Evolutionary conservation across 495 filamentous ascomycete species (phyloP), one percentile per base, ranked within the genome.

Genomic region (Lasiosphaeriaceae sp.): DNA sequence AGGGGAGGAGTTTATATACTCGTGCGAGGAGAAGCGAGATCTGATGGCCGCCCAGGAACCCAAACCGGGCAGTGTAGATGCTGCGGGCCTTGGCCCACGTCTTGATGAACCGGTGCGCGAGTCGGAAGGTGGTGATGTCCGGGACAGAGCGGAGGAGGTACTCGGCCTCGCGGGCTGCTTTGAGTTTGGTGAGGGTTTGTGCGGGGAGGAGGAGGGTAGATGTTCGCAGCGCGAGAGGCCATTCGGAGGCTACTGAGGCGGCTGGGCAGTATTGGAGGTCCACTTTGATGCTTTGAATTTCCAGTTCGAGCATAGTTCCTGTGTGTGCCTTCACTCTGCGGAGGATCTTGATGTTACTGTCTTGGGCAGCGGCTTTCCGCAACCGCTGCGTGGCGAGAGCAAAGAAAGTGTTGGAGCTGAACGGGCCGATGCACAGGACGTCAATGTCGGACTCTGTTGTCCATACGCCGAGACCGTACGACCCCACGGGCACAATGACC

Each of bases 181-280:
- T 86, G 3, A 87, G 67, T 43, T 79, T 79, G 56, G 69, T 66
- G 23, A 85, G 67, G 0, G 80, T 74, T 20, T 70, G 67, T 2
- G 75, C 63, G 1, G 81, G 62, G 5, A 86, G 63, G 0, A 76
- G 74, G 51, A 81, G 74, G 9, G 65, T 65, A 2, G 72, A 44
- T 0, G 66, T 20, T 2, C 50, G 63, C 16, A 77, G 60, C 7
- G 66, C 65, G 8, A 66, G 46, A 8, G 75, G 75, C 67, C 67
- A 79, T 23, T 63, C 70, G 48, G 78, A 66, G 6, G 78, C 71
- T 12, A 84, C 55, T 39, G 69, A 62, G 2, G 73, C 63, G 6
- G 83, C 77, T 0, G 82, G 73, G 61, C 83, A 85, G 62, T 86
- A 86, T 50, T 84, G 82, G 53, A 86, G 65, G 62, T 84, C 79